Base-by-base conservation (phyloP, 225 moss, liverwort and hornwort species). In the Pseudoscleropodium purum region DNA sequence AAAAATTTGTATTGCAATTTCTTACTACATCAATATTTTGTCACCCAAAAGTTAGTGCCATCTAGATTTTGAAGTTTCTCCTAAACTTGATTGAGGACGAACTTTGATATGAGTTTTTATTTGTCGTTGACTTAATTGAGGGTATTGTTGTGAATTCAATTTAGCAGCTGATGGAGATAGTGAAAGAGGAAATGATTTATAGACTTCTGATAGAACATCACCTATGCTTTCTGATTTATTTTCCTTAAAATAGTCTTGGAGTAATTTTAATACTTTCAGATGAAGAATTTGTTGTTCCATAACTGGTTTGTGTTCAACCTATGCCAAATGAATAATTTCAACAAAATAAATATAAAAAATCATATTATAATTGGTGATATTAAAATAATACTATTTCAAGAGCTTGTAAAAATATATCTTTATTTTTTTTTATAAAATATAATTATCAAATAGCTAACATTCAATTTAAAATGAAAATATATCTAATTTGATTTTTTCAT, bases 271-370 rank as follows among this genome's bases (percentile, higher is more conserved):
- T 37, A 72, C 93, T 79, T 78, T 85, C 1, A 94, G 24, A 74
- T 92, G 94, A 59, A 88, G 82, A 24, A 91, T 9, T 89, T 93
- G 91, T 87, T 94, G 87, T 79, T 94, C 93, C 93, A 94, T 68
- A 0, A 93, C 5, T 64, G 94, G 94, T 85, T 91, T 94, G 65
- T 92, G 88, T 84, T 86, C 34, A 49, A 94, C 91, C 94, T 94
- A 52, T 18, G 30, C 4, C 18, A 52, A 23, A 37, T 82, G 6
- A 72, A 61, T 41, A 52, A 41, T 47, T 36, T 63, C 1, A 4
- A 23, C 6, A 84, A 69, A 85, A 77, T 45, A 68, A 25, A 47
- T 19, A 5, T 39, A 21, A 9, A 41, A 18, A 51, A 2, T 62
- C 4, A 24, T 18, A 2, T 6, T 1, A 66, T 25, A 25, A 18